These are phyloP conservation scores for Dittrichia graveolens DNA, from an alignment of 129 eudicot genomes.

Conservation along the genomic window DNA sequence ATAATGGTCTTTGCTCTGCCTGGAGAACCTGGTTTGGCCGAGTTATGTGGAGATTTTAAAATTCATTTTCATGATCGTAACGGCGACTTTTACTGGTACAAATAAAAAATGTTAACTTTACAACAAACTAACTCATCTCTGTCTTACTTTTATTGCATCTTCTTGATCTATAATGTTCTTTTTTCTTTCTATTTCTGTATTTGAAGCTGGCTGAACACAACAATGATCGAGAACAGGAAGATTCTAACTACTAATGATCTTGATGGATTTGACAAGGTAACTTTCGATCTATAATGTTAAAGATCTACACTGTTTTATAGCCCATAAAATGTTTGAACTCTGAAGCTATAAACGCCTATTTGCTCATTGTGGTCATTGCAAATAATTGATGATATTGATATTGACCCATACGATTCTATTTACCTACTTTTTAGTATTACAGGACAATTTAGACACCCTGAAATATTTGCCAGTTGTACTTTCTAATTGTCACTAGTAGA, in stretches of 20 bases:
- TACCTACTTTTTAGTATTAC: neutral
- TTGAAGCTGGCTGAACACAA: constrained; percentile 82
- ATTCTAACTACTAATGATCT: constrained; percentile 75
- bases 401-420: neutral
- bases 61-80: constrained; percentile 89
- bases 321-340: constrained; percentile 1
- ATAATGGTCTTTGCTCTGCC: constrained; percentile 95
- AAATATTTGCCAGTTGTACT: no score
- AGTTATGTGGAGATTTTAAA: constrained; percentile 87
- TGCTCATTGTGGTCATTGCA: neutral
- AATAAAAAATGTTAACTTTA: neutral
- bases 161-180: neutral
- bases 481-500: no score
- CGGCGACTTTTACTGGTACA: constrained; percentile 95
- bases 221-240: constrained; percentile 86
- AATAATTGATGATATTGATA: constrained; percentile 1
- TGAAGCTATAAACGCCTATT: neutral
- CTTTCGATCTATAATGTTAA: neutral
- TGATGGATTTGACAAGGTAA: constrained; percentile 98
- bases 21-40: constrained; percentile 94
- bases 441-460: neutral
- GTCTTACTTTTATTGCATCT: neutral
- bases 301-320: neutral
- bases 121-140: neutral
- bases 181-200: constrained; percentile 7